Evolutionary conservation across 345 rosid species (phyloP).

Genomic region (sweet orange (Citrus sinensis)): DNA sequence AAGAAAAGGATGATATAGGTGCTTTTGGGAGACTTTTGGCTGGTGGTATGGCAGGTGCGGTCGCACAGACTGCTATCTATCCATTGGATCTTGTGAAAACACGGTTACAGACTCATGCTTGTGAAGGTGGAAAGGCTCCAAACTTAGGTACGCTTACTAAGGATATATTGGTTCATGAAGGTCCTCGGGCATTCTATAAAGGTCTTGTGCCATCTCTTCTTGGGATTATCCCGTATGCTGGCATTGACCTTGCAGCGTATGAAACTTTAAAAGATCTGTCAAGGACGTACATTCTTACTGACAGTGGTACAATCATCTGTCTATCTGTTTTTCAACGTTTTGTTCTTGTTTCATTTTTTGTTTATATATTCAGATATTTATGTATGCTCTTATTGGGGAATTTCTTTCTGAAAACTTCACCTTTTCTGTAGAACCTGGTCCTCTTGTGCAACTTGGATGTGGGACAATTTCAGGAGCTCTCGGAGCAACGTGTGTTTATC

Average conservation of each 20-base stretch:
- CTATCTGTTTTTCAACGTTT: background rate
- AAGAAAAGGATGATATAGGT: constrained; percentile 60
- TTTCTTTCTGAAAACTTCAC: constrained; percentile 1
- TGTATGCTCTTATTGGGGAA: background rate
- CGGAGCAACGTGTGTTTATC: constrained; percentile 95
- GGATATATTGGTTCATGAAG: constrained; percentile 87
- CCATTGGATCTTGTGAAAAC: constrained; percentile 98
- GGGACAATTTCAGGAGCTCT: constrained; percentile 89
- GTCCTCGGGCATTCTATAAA: constrained; percentile 88
- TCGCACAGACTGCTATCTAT: constrained; percentile 87
- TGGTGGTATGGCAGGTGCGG: constrained; percentile 94
- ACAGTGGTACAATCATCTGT: constrained; percentile 44
- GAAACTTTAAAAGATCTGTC: constrained; percentile 91
- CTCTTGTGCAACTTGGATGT: constrained; percentile 82
- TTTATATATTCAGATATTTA: background rate
- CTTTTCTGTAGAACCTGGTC: constrained; percentile 68
- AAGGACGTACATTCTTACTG: constrained; percentile 62
- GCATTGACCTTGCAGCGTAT: constrained; percentile 94
- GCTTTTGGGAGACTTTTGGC: constrained; percentile 77
- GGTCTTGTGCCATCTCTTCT: constrained; percentile 91
- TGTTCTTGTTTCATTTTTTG: background rate
- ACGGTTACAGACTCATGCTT: constrained; percentile 72
- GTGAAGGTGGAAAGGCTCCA: constrained; percentile 71
- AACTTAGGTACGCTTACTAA: constrained; percentile 56
- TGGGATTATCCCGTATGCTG: constrained; percentile 93